Percentiles rank a stretch among this genome's conserved stretches.
Evolutionary conservation across 169 alveolate species (phyloP).

Genomic region (Theileria annulata): DNA sequence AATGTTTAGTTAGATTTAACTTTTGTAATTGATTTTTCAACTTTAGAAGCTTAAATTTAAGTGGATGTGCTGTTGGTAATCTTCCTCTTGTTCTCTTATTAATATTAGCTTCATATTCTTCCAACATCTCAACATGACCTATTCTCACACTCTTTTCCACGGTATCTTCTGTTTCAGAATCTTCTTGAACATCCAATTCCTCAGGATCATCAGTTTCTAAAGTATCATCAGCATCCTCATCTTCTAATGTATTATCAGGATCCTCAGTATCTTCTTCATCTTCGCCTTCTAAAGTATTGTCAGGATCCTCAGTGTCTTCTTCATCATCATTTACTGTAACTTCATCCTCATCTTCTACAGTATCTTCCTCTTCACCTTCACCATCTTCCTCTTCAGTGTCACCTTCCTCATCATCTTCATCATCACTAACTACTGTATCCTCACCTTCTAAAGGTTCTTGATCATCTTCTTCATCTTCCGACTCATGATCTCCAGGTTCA

Average conservation of each 20-base stretch:
- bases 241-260: not conserved
- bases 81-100: constrained; percentile 16
- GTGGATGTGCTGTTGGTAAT: constrained; percentile 13
- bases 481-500: constrained; percentile 2
- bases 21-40: not conserved
- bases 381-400: not conserved
- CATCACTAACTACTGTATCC: not conserved
- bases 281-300: not conserved
- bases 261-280: not conserved
- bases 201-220: not conserved
- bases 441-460: not conserved
- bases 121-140: not conserved
- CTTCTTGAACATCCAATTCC: not conserved
- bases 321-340: constrained; percentile 6
- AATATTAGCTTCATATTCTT: constrained; percentile 8
- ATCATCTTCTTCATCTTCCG: not conserved
- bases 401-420: constrained; percentile 12
- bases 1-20: not conserved
- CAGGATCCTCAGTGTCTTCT: not conserved
- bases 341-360: constrained; percentile 2
- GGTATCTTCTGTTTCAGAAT: not conserved
- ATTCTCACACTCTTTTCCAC: constrained; percentile 10
- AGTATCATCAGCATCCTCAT: not conserved
- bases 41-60: not conserved
- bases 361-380: constrained; percentile 11